Conservation (phyloP, 1,284 basidiomycete genomes). For the Mycosarcoma maydis region DNA sequence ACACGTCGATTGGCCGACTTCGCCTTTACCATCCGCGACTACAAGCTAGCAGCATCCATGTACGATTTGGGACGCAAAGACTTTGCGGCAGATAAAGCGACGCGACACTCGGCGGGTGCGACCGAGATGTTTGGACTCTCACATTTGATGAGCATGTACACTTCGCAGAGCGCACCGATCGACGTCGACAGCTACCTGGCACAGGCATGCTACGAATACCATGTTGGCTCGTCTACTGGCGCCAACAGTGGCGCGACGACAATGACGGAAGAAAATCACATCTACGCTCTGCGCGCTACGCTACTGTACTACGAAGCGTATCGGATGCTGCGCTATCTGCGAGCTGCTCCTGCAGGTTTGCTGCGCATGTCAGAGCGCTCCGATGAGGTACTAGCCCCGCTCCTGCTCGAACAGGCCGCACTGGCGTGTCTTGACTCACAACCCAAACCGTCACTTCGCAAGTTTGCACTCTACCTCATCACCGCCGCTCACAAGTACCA, state of each 20-base stretch:
- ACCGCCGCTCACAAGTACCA: slow-evolving; percentile 71
- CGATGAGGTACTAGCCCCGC: slow-evolving; percentile 70
- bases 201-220: slow-evolving; percentile 43
- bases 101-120: slow-evolving; percentile 54
- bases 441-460: slow-evolving; percentile 65
- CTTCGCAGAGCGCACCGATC: slow-evolving; percentile 31
- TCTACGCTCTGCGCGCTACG: slow-evolving; percentile 52
- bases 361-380: slow-evolving; percentile 47
- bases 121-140: slow-evolving; percentile 63
- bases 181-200: slow-evolving; percentile 56
- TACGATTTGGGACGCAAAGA: slow-evolving; percentile 81
- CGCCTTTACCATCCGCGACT: slow-evolving; percentile 89
- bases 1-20: slow-evolving; percentile 87
- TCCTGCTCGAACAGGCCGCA: slow-evolving; percentile 71
- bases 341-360: slow-evolving; percentile 47
- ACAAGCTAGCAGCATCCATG: slow-evolving; percentile 81
- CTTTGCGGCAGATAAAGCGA: slow-evolving; percentile 60
- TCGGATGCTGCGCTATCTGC: slow-evolving; percentile 32
- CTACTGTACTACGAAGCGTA: slow-evolving; percentile 61
- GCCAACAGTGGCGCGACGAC: slow-evolving; percentile 8
- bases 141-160: slow-evolving; percentile 54
- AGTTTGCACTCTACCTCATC: slow-evolving; percentile 69
- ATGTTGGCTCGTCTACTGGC: slow-evolving; percentile 7
- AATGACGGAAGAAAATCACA: slow-evolving; percentile 22
- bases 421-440: slow-evolving; percentile 66